A percentile compares a stretch with the other conserved stretches of the same genome.
Conservation (phyloP, 768 basidiomycete species). For the Chlorophyllum brunneum region DNA sequence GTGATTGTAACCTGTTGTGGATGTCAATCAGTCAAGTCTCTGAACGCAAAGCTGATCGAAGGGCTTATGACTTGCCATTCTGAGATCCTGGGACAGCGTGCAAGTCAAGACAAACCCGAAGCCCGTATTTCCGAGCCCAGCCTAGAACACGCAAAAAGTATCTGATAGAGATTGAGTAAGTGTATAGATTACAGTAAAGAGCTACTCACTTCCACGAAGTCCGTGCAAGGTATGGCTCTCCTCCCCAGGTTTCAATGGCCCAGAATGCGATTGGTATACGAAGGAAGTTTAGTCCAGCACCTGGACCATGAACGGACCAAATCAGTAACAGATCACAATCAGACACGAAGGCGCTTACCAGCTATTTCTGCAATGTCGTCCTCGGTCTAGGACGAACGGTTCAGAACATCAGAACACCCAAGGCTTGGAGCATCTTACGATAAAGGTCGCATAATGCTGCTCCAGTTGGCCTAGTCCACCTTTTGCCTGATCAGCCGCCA, state of each 20-base stretch:
- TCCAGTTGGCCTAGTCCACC: slow-evolving; percentile 68
- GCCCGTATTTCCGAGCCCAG: slow-evolving; percentile 88
- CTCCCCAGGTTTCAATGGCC: slow-evolving; percentile 73
- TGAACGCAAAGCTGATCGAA: background rate
- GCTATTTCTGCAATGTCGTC: slow-evolving; percentile 85
- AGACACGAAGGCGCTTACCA: slow-evolving; percentile 23
- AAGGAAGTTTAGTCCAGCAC: slow-evolving; percentile 82
- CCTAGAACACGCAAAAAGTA: slow-evolving; percentile 71
- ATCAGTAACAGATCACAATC: background rate
- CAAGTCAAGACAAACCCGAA: slow-evolving; percentile 80
- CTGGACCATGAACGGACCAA: slow-evolving; percentile 13
- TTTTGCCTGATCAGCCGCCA: slow-evolving; percentile 59
- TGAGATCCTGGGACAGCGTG: slow-evolving; percentile 80
- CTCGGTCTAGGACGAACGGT: slow-evolving; percentile 54
- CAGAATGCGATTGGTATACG: slow-evolving; percentile 81
- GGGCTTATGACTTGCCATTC: slow-evolving; percentile 45
- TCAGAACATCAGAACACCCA: background rate
- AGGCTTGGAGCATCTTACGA: slow-evolving; percentile 44
- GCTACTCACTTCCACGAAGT: slow-evolving; percentile 67
- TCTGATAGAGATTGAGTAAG: slow-evolving; percentile 23
- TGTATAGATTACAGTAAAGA: background rate
- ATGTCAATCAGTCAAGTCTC: background rate
- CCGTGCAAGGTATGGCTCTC: slow-evolving; percentile 73
- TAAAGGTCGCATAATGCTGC: slow-evolving; percentile 78
- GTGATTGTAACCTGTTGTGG: slow-evolving; percentile 46